Evolutionary conservation across 1,139 yeast species (phyloP).

Genomic region (Protomyces gravidus): DNA sequence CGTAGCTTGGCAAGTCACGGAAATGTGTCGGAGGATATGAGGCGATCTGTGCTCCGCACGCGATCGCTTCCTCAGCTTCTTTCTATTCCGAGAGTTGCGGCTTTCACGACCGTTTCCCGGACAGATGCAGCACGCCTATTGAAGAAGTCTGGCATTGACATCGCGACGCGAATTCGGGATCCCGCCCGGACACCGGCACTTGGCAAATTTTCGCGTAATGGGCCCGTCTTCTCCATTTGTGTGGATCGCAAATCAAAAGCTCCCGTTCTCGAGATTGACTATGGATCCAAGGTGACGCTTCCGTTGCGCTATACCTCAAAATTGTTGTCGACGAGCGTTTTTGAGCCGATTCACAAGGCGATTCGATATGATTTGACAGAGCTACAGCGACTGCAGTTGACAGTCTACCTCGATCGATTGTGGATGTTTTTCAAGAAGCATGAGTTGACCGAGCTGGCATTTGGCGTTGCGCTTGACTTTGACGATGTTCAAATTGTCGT

Average conservation of each 20-base stretch:
- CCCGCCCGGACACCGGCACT: background rate
- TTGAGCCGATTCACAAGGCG: background rate
- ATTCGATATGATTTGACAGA: constrained; percentile 6
- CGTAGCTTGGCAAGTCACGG: background rate
- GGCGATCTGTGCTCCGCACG: too few species aligned
- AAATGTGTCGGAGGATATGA: too few species aligned
- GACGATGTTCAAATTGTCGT: constrained; percentile 10
- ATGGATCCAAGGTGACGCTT: background rate
- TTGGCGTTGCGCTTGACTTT: constrained; percentile 1
- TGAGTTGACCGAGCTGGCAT: constrained; percentile 6
- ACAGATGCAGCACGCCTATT: constrained; percentile 11
- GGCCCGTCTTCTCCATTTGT: constrained; percentile 7
- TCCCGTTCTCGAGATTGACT: constrained; percentile 1
- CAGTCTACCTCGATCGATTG: background rate
- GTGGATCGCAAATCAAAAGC: constrained; percentile 4
- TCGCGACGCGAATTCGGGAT: background rate
- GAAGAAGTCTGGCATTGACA: background rate
- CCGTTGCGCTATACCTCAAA: background rate
- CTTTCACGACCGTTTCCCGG: background rate
- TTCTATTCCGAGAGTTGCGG: too few species aligned
- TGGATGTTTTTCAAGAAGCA: constrained; percentile 13
- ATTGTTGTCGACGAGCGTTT: background rate
- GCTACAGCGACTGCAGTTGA: constrained; percentile 12
- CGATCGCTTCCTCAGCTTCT: too few species aligned
- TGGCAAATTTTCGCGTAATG: background rate